A percentile compares a stretch with the other conserved stretches of the same genome.
Conservation (phyloP, 2,329 filamentous ascomycete species). For the Colletotrichum godetiae region DNA sequence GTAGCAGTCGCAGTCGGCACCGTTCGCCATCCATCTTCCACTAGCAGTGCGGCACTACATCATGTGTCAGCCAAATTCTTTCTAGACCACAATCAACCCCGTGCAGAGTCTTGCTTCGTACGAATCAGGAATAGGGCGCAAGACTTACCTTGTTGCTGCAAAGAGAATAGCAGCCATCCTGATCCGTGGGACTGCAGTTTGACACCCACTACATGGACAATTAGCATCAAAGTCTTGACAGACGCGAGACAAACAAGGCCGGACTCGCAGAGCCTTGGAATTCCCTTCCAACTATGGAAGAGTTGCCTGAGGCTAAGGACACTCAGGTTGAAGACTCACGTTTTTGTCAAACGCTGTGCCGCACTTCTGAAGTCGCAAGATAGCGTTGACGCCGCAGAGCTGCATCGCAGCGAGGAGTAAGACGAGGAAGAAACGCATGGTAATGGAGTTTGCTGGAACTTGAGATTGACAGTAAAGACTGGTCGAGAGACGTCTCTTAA, state of each 20-base stretch:
- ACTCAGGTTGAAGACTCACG: background rate
- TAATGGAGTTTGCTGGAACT: background rate
- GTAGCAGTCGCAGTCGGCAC: slow-evolving; percentile 1
- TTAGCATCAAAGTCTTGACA: background rate
- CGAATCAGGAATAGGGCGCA: background rate
- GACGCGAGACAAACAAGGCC: background rate
- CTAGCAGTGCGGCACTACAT: background rate
- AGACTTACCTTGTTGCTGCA: slow-evolving; percentile 1
- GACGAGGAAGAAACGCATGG: background rate
- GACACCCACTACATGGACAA: background rate
- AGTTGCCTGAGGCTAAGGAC: background rate
- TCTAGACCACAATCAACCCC: background rate
- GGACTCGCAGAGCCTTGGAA: rapidly evolving
- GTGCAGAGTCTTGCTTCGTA: background rate
- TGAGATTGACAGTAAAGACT: background rate
- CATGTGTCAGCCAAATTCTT: background rate
- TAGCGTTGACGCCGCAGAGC: background rate
- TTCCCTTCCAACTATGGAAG: rapidly evolving
- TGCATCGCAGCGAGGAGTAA: slow-evolving; percentile 2
- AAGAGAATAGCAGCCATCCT: background rate
- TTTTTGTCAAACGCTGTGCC: background rate
- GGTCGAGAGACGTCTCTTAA: too few species aligned
- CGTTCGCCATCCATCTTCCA: background rate
- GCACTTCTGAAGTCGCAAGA: background rate
- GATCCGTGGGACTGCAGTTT: background rate